phyloP scores from a whole-genome alignment of 225 moss, liverwort and hornwort genomes.

The Sphagnum tenellum region DNA sequence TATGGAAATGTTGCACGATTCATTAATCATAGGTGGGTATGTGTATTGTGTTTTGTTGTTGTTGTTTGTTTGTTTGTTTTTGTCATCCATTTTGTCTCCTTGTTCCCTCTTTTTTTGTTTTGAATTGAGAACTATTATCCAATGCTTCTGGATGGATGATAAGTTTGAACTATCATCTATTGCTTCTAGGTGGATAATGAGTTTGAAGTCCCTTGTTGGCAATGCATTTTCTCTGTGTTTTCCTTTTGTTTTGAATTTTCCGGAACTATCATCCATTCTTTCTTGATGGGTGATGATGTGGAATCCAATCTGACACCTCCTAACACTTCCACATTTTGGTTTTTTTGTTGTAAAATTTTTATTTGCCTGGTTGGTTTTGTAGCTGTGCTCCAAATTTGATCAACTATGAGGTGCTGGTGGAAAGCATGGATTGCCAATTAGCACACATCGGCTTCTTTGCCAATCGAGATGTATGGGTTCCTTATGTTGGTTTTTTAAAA shows the following conservation, averaged over 20 bases:
- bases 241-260: not conserved
- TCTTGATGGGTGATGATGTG: too few species aligned
- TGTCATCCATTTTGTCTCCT: too few species aligned
- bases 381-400: conserved; percentile 96
- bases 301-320: too few species aligned
- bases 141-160: too few species aligned
- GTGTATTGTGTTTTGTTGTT: too few species aligned
- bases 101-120: too few species aligned
- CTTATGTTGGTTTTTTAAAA: not conserved
- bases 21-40: conserved; percentile 81
- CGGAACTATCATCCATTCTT: not conserved
- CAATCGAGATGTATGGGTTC: conserved; percentile 82
- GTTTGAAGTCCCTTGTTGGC: not conserved
- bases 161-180: too few species aligned
- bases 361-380: conserved; percentile 5
- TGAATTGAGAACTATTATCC: too few species aligned
- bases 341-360: too few species aligned
- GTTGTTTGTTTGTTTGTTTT: too few species aligned
- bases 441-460: conserved; percentile 99
- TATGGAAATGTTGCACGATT: conserved; percentile 96
- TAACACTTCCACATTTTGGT: too few species aligned
- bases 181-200: too few species aligned
- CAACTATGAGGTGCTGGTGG: conserved; percentile 93
- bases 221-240: not conserved
- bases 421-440: conserved; percentile 93